Conservation (phyloP, 768 basidiomycete genomes). For the Rossbeevera mucosa region DNA sequence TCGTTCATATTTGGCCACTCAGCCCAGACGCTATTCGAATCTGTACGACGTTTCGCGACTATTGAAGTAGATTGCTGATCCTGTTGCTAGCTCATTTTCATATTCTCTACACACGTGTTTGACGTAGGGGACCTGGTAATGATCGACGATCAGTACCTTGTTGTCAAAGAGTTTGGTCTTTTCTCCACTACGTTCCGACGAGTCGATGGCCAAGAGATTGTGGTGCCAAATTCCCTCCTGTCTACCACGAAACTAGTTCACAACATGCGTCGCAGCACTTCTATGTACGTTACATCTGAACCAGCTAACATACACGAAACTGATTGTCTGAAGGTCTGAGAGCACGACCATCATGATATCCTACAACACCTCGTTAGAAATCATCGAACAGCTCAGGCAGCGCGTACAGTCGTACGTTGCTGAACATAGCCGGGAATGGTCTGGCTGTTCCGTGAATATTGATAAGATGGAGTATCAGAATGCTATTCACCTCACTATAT, state of each 20-base stretch:
- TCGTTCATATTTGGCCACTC: constrained; percentile 84
- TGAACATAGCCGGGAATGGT: constrained; percentile 72
- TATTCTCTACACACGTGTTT: constrained; percentile 82
- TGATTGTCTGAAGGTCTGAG: constrained; percentile 49
- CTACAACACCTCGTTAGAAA: constrained; percentile 67
- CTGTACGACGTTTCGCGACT: constrained; percentile 38
- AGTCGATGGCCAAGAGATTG: constrained; percentile 77
- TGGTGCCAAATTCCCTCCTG: constrained; percentile 72
- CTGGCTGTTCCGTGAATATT: constrained; percentile 57
- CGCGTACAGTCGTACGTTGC: constrained; percentile 57
- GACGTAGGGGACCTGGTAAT: constrained; percentile 80
- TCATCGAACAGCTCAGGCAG: constrained; percentile 60
- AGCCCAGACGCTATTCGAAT: constrained; percentile 74
- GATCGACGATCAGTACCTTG: constrained; percentile 52
- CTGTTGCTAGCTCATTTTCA: constrained; percentile 63
- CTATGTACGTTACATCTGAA: constrained; percentile 47
- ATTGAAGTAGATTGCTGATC: neutral
- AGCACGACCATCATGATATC: constrained; percentile 60
- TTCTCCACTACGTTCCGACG: constrained; percentile 76
- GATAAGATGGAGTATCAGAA: constrained; percentile 81
- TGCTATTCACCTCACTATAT: constrained; percentile 58
- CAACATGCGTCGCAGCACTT: constrained; percentile 69
- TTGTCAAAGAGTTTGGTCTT: constrained; percentile 72
- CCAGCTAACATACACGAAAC: neutral
- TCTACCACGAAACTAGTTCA: constrained; percentile 71